Base-by-base conservation (phyloP, 805 yeast genomes). In the Ogataea parapolymorpha region DNA sequence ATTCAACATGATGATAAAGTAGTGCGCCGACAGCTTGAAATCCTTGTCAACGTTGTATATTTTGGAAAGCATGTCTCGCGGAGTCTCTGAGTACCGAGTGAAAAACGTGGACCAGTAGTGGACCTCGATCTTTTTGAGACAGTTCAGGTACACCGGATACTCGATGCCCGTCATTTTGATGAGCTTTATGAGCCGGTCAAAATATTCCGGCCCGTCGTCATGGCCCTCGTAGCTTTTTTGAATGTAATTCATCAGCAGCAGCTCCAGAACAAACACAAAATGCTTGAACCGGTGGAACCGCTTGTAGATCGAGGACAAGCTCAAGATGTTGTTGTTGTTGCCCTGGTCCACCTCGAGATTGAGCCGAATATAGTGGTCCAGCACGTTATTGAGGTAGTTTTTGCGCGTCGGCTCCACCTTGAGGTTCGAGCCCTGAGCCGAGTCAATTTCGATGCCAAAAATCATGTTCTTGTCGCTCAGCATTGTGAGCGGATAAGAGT, bases 81-180 rank as follows among this genome's bases (percentile, higher is more conserved):
- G 82, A 0, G 71, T 65, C 25, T 66, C 63, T 3, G 63, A 54
- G 17, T 72, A 54, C 17, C 66, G 60, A 3, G 55, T 48, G 51
- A 77, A 77, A 42, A 75, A 75, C n/a, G 54, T 56, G 4, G 59
- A 37, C 82, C 82, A 77, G 46, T 70, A 70, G 22, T 65, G 68
- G 23, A 69, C 67, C 54, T 77, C 82, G 17, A 76, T 74, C 44
- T 77, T 77, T 41, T 79, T 65, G 47, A 77, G 62, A 54, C 79
- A 72, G 45, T 72, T 75, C 33, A 76, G 64, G 39, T 68, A 70
- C n/a, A 77, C 67, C 4, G 62, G 53, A 40, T 60, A 58, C 24
- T 54, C 56, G 16, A 42, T 45, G 14, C 59, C 55, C 2, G 67
- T 61, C 56, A 63, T 54, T 8, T 48, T 46, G 14, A 66, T 65